A percentile compares a stretch with the other conserved stretches of the same genome.
These are phyloP conservation scores for Lophium mytilinum DNA, from an alignment of 495 filamentous ascomycete species.

Conservation along the genomic window DNA sequence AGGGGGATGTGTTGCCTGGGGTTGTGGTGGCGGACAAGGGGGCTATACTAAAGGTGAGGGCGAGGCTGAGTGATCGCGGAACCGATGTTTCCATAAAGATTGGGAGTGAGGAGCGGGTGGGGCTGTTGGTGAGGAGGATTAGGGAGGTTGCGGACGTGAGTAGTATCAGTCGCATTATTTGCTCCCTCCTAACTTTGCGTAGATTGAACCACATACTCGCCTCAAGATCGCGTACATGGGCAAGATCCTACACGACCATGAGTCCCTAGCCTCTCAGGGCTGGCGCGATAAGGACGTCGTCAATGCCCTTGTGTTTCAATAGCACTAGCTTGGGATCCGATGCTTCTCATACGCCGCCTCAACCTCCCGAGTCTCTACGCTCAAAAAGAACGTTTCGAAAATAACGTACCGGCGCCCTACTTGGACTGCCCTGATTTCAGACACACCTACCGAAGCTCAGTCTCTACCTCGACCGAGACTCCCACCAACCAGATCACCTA, in stretches of 20 bases:
- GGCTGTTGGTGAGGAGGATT: constrained; percentile 53
- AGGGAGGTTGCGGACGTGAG: constrained; percentile 59
- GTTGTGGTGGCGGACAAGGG: constrained; percentile 27
- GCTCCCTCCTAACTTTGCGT: not conserved
- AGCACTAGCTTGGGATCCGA: not conserved
- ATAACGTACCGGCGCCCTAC: too few species aligned
- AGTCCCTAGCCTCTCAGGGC: constrained; percentile 56
- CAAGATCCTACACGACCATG: constrained; percentile 61
- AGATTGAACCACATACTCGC: constrained; percentile 14
- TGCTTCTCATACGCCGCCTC: too few species aligned
- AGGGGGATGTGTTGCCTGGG: constrained; percentile 17
- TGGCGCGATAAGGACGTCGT: constrained; percentile 71
- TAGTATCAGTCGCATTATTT: constrained; percentile 9
- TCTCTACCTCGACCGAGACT: too few species aligned
- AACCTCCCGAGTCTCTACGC: too few species aligned
- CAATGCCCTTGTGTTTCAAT: constrained; percentile 64
- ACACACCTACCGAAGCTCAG: too few species aligned
- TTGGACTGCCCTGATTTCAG: too few species aligned
- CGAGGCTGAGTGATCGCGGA: constrained; percentile 61
- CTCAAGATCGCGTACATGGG: constrained; percentile 73
- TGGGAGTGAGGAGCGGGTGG: constrained; percentile 53
- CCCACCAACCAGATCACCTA: too few species aligned
- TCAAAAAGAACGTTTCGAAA: too few species aligned
- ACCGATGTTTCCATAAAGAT: constrained; percentile 56
- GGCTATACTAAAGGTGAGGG: constrained; percentile 46